phyloP scores from a whole-genome alignment of 495 filamentous ascomycete genomes.

The Acidiella bohemica region DNA sequence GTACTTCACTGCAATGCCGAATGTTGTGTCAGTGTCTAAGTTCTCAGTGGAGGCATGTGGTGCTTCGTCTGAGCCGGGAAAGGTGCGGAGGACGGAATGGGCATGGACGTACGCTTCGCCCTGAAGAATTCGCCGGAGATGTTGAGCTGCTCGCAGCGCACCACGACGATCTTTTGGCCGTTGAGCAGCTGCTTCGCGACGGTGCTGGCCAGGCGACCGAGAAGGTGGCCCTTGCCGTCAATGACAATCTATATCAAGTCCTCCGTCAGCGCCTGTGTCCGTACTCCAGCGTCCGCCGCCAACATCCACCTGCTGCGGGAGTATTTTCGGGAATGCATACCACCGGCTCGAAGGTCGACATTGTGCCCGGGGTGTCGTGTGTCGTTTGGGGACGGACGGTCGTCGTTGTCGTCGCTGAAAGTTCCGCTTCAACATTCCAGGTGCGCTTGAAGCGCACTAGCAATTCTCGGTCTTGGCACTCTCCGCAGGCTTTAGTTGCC shows the following conservation, averaged over 20 bases:
- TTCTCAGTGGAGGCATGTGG: neutral
- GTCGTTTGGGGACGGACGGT: too few relatives aligned
- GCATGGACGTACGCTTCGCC: slow-evolving; percentile 90
- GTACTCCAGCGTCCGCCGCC: too few relatives aligned
- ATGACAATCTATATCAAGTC: slow-evolving; percentile 64
- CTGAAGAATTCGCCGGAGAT: slow-evolving; percentile 99
- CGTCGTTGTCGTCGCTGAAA: too few relatives aligned
- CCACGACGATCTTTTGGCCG: slow-evolving; percentile 98
- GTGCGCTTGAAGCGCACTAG: too few relatives aligned
- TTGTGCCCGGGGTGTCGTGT: slow-evolving; percentile 51
- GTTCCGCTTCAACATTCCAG: too few relatives aligned
- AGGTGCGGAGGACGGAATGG: slow-evolving; percentile 4
- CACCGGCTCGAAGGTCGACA: slow-evolving; percentile 94
- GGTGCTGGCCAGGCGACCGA: slow-evolving; percentile 95
- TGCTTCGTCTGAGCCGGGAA: neutral
- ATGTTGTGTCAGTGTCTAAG: slow-evolving; percentile 2
- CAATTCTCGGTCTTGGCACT: too few relatives aligned
- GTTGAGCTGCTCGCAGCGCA: slow-evolving; percentile 97
- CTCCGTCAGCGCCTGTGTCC: too few relatives aligned
- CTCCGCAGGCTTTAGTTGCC: too few relatives aligned
- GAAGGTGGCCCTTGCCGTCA: slow-evolving; percentile 99
- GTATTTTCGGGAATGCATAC: too few relatives aligned
- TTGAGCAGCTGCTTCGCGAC: slow-evolving; percentile 99
- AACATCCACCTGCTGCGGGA: too few relatives aligned
- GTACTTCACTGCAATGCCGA: slow-evolving; percentile 80